phyloP scores from a whole-genome alignment of 2,329 filamentous ascomycete genomes.

The Colletotrichum sp. region DNA sequence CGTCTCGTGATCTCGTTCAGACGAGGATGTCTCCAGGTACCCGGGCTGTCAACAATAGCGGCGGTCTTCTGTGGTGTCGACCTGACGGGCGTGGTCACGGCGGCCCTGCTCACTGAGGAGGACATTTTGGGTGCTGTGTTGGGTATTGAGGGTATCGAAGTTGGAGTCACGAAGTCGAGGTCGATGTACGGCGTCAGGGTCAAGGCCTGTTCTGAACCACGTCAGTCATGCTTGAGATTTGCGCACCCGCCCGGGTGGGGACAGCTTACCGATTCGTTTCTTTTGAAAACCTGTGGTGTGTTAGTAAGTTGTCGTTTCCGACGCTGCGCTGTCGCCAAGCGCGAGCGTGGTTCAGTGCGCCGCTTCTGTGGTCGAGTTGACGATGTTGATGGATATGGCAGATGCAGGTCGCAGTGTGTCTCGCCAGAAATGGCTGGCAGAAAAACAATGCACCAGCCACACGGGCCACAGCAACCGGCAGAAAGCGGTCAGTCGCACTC shows the following conservation, averaged over 20 bases:
- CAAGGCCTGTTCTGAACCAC: slow-evolving; percentile 4
- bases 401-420: not conserved
- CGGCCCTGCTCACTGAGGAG: slow-evolving; percentile 22
- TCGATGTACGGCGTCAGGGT: slow-evolving; percentile 8
- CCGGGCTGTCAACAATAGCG: slow-evolving; percentile 60
- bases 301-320: slow-evolving; percentile 26
- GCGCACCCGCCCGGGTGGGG: not conserved
- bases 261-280: not conserved
- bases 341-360: slow-evolving; percentile 18
- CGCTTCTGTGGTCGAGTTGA: slow-evolving; percentile 14
- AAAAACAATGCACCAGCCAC: slow-evolving; percentile 22
- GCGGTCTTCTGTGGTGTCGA: slow-evolving; percentile 38
- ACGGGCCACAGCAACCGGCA: slow-evolving; percentile 16
- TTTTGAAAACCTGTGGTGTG: slow-evolving; percentile 20
- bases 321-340: slow-evolving; percentile 19
- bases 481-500: slow-evolving; percentile 7
- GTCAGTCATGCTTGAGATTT: not conserved
- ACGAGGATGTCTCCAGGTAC: slow-evolving; percentile 90
- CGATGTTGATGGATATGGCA: slow-evolving; percentile 6
- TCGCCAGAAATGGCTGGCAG: slow-evolving; percentile 4
- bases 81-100: slow-evolving; percentile 45
- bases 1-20: slow-evolving; percentile 86
- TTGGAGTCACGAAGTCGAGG: not conserved
- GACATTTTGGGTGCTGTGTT: slow-evolving; percentile 30
- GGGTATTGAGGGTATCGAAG: not conserved